A percentile compares a stretch with the other conserved stretches of the same genome.
Conservation (phyloP, 129 eudicot species). For the Artemisia argyi region DNA sequence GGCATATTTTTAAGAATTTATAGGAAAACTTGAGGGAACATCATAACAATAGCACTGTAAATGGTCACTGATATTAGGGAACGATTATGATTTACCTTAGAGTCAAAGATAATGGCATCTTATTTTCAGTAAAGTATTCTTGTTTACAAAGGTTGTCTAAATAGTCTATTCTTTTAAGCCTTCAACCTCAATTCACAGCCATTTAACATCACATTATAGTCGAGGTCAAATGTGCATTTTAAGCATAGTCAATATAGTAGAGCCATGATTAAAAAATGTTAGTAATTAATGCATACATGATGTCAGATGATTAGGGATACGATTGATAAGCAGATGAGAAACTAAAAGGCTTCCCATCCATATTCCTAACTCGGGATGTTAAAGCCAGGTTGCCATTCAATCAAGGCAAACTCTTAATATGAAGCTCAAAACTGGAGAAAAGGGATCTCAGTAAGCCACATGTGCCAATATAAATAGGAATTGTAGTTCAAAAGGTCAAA, state of each 20-base stretch:
- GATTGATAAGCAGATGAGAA: slow-evolving; percentile 40
- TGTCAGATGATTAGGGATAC: slow-evolving; percentile 75
- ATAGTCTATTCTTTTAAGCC: slow-evolving; percentile 87
- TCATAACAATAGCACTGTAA: no score
- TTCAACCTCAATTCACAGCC: slow-evolving; percentile 91
- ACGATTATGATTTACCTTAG: no score
- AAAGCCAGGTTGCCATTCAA: slow-evolving; percentile 60
- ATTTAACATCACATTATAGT: slow-evolving; percentile 8
- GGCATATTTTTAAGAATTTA: neutral
- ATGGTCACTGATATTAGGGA: no score
- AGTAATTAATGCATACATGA: slow-evolving; percentile 51
- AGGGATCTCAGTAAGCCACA: slow-evolving; percentile 4
- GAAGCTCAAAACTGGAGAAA: slow-evolving; percentile 69
- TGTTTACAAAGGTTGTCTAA: slow-evolving; percentile 63
- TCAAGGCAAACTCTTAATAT: slow-evolving; percentile 64
- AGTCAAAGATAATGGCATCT: neutral
- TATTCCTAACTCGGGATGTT: slow-evolving; percentile 78
- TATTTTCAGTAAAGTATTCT: no score
- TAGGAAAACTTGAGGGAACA: no score
- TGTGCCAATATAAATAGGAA: neutral
- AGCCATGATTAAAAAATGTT: neutral
- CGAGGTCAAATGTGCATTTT: neutral
- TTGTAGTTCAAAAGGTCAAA: neutral
- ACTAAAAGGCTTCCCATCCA: slow-evolving; percentile 64
- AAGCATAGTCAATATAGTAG: neutral